A percentile compares a stretch with the other conserved stretches of the same genome.
These are phyloP conservation scores for Starmerella bombicola DNA, from an alignment of 805 yeast species.

Conservation along the genomic window DNA sequence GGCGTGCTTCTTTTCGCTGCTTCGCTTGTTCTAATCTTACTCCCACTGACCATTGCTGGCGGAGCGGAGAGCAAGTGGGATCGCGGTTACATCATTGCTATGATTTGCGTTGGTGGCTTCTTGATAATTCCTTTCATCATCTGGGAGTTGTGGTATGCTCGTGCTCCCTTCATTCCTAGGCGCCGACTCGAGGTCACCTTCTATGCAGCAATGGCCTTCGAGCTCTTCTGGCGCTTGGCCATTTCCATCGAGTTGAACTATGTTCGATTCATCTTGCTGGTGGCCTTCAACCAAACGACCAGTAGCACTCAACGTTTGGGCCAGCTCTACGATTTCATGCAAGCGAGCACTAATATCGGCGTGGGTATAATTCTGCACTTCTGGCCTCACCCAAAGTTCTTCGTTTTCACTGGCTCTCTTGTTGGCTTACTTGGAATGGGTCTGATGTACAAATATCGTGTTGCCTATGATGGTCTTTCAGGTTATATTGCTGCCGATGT, in stretches of 20 bases:
- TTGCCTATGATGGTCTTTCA: constrained; percentile 33
- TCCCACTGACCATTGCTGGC: constrained; percentile 67
- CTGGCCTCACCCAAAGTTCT: constrained; percentile 44
- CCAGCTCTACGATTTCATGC: constrained; percentile 50
- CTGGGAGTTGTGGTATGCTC: constrained; percentile 39
- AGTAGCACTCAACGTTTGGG: constrained; percentile 57
- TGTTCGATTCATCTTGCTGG: constrained; percentile 53
- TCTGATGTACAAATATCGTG: constrained; percentile 44
- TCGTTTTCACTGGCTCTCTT: constrained; percentile 45
- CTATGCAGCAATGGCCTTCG: constrained; percentile 52
- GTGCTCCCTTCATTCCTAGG: constrained; percentile 44
- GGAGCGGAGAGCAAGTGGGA: constrained; percentile 46
- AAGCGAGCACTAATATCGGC: constrained; percentile 47
- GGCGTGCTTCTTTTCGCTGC: constrained; percentile 48
- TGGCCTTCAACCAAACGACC: constrained; percentile 46
- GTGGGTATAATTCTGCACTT: constrained; percentile 42
- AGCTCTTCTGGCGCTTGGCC: constrained; percentile 45
- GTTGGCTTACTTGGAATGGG: constrained; percentile 55
- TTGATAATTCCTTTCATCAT: constrained; percentile 43
- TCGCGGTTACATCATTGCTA: constrained; percentile 50
- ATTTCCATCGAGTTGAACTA: constrained; percentile 59
- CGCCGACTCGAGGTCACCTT: constrained; percentile 48
- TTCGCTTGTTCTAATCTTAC: constrained; percentile 49
- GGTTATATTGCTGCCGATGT: constrained; percentile 58
- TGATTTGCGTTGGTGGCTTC: constrained; percentile 53